A percentile compares a stretch with the other conserved stretches of the same genome.
Evolutionary conservation across 2,329 filamentous ascomycete genomes (phyloP).

Genomic region (Emydomyces testavorans): DNA sequence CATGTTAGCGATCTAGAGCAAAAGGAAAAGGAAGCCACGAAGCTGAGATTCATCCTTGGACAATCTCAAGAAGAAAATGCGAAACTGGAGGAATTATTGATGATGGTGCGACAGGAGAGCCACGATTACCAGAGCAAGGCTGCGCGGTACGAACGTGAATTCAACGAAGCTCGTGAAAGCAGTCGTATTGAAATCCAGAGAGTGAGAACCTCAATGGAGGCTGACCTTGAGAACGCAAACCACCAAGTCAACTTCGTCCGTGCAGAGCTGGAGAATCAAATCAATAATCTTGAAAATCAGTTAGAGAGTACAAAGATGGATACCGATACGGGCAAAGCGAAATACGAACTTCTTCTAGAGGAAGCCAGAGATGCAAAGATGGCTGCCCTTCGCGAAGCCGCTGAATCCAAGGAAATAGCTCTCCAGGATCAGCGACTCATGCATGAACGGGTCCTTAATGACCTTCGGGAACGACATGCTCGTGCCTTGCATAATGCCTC

Average conservation of each 20-base stretch:
- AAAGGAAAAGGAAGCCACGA: constrained; percentile 64
- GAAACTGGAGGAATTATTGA: constrained; percentile 49
- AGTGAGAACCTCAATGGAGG: constrained; percentile 64
- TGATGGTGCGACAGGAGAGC: constrained; percentile 44
- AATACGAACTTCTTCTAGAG: constrained; percentile 73
- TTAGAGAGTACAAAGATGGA: constrained; percentile 69
- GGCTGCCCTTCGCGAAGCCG: constrained; percentile 44
- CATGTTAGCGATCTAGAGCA: constrained; percentile 52
- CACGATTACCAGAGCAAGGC: constrained; percentile 59
- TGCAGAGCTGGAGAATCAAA: constrained; percentile 68
- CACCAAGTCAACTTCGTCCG: constrained; percentile 63
- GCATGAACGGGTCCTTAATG: constrained; percentile 63
- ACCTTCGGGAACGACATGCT: constrained; percentile 63
- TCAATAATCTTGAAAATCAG: constrained; percentile 59
- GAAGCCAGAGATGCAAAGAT: constrained; percentile 62
- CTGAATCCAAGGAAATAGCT: constrained; percentile 43
- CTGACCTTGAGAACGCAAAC: constrained; percentile 71
- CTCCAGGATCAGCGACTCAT: constrained; percentile 49
- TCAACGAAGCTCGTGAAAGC: constrained; percentile 70
- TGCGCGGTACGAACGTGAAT: constrained; percentile 64
- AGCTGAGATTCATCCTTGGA: constrained; percentile 68
- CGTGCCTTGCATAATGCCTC: constrained; percentile 59
- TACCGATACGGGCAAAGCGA: constrained; percentile 66
- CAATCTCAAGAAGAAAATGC: constrained; percentile 48
- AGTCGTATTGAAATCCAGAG: constrained; percentile 71